Base-by-base conservation (phyloP, 345 rosid genomes). In the Eutrema yunnanense region DNA sequence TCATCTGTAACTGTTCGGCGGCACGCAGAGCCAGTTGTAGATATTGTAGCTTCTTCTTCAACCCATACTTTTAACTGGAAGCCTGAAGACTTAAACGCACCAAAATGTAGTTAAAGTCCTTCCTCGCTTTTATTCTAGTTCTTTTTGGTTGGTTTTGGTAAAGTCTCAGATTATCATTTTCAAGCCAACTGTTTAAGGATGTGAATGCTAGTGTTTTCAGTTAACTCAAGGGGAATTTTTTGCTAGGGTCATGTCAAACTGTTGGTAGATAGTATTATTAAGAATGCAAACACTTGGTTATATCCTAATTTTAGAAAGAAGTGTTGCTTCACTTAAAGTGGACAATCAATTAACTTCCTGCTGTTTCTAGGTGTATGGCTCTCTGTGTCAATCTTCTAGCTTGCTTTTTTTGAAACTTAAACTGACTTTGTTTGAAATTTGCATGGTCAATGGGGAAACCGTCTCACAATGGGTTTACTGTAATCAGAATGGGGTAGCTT, bases 51-150 rank as follows among this genome's bases (percentile, higher is more conserved):
- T 16, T 16, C 87, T 69, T 78, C 78, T 77, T 73, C 87, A 40
- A 66, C 67, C 60, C 74, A 60, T 69, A 56, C 82, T 30, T 68
- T 44, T 65, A 65, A 80, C 61, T 88, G 87, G 96, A 85, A 80
- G 71, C 81, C 80, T 68, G 93, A 87, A 74, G 79, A 84, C 71
- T 58, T 48, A 49, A 87, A 87, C 41, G 87, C 98, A 26, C 98
- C 98, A 6, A 82, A 85, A 78, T 83, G 99, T 95, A 75, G 80
- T 89, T 81, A 22, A 62, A 58, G 6, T 57, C 71, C 71, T 74
- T 40, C 65, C 76, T 40, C 5, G 19, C 48, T 67, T 75, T 67
- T 44, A 60, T 44, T 50, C 56, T 37, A 61, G 16, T 41, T 71
- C 30, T 72, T 61, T 50, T 61, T 62, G 62, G 16, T 41, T 71